Conservation (phyloP, 768 basidiomycete genomes). For the Leccinum obscurum region DNA sequence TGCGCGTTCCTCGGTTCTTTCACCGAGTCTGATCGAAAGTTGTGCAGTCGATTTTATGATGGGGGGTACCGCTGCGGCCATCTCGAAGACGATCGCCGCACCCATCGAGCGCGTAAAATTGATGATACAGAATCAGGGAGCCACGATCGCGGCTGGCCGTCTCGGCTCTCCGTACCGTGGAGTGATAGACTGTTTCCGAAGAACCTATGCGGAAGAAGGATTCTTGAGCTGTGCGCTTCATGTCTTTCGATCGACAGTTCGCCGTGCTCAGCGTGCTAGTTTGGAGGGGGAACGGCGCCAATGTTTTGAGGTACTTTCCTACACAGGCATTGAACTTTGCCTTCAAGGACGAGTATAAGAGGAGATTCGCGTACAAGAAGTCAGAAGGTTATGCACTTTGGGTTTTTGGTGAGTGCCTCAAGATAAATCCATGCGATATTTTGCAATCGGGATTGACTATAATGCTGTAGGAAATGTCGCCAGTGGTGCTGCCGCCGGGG, state of each 20-base stretch:
- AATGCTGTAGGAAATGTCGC: constrained; percentile 37
- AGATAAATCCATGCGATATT: not conserved
- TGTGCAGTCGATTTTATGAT: constrained; percentile 37
- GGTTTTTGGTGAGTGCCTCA: constrained; percentile 31
- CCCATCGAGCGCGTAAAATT: constrained; percentile 44
- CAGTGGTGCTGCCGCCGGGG: constrained; percentile 46
- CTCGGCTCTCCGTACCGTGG: constrained; percentile 38
- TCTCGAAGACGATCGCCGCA: constrained; percentile 41
- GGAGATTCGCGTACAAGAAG: constrained; percentile 37
- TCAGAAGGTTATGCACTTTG: constrained; percentile 39
- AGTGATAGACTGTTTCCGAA: constrained; percentile 36
- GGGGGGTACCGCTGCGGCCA: constrained; percentile 36
- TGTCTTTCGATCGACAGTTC: not conserved
- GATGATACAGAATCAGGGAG: constrained; percentile 41
- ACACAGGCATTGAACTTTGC: constrained; percentile 49
- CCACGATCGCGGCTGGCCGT: constrained; percentile 38
- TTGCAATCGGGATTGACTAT: not conserved
- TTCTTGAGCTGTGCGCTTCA: constrained; percentile 34
- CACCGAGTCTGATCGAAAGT: constrained; percentile 3
- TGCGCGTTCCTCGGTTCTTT: not conserved
- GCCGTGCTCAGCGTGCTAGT: constrained; percentile 26
- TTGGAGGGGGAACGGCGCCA: constrained; percentile 47
- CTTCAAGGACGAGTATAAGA: constrained; percentile 47
- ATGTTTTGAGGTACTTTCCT: constrained; percentile 46
- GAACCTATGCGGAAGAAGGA: constrained; percentile 39